Evolutionary conservation across 2,329 filamentous ascomycete genomes (phyloP).

Genomic region (Geosmithia morbida): DNA sequence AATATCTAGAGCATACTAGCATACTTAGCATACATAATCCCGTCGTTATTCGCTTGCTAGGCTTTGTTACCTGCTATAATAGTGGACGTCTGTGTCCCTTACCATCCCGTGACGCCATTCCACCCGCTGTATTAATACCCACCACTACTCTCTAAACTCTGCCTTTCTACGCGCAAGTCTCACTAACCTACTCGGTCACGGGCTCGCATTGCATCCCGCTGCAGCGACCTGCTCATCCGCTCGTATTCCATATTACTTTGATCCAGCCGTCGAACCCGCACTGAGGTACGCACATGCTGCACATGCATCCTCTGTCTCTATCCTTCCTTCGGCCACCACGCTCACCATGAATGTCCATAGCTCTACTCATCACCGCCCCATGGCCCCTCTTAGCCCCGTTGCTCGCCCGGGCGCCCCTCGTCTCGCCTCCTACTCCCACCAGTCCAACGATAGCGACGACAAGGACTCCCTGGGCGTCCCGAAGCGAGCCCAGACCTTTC

Average conservation of each 20-base stretch:
- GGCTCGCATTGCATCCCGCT: background rate
- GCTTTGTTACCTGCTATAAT: background rate
- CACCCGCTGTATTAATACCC: background rate
- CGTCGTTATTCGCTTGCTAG: no score
- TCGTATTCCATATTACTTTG: background rate
- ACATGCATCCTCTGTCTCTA: background rate
- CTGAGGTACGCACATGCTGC: background rate
- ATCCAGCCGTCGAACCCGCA: background rate
- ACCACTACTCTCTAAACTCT: background rate
- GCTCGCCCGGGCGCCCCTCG: conserved; percentile 15
- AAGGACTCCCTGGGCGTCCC: conserved; percentile 16
- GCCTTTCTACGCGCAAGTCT: background rate
- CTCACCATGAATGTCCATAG: conserved; percentile 14
- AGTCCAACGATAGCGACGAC: conserved; percentile 11
- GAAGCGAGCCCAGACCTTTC: conserved; percentile 32
- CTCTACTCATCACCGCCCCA: conserved; percentile 12
- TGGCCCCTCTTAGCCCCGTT: conserved; percentile 16
- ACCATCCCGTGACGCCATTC: background rate
- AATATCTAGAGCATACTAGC: no score
- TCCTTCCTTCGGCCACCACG: background rate
- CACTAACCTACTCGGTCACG: background rate
- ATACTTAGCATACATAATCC: no score
- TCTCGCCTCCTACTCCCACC: conserved; percentile 14
- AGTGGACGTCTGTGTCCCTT: background rate
- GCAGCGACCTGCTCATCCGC: background rate